Percentiles rank a stretch among this genome's conserved stretches.
phyloP scores from a whole-genome alignment of 306 rosid species.

The Cyclanthera cordifolia region DNA sequence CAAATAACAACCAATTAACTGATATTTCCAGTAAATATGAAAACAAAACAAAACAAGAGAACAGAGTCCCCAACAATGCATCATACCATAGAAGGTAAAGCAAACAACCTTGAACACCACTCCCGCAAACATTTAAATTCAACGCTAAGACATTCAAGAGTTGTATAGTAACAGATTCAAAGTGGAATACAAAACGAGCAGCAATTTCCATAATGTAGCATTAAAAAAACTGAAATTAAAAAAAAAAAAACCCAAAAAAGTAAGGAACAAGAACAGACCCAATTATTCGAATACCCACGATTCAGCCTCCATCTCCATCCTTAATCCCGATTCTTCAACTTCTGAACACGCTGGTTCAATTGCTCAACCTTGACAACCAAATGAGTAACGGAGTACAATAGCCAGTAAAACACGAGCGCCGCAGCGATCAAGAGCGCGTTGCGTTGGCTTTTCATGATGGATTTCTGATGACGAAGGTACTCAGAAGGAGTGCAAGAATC shows the following conservation, averaged over 20 bases:
- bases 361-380: conserved; percentile 69
- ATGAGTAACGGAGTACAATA: conserved; percentile 75
- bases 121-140: background rate
- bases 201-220: background rate
- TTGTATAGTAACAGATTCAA: background rate
- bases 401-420: conserved; percentile 85
- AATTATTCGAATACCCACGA: background rate
- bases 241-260: background rate
- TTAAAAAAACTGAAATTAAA: background rate
- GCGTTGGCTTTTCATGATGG: conserved; percentile 97
- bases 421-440: conserved; percentile 86
- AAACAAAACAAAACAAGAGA: background rate
- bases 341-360: conserved; percentile 74
- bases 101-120: background rate
- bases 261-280: background rate
- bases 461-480: conserved; percentile 82
- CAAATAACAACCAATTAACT: background rate
- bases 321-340: conserved; percentile 73
- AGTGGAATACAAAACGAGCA: background rate
- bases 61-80: background rate
- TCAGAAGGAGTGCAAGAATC: conserved; percentile 80
- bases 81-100: background rate
- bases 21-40: background rate
- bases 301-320: background rate
- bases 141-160: background rate